These are phyloP conservation scores for Suillus weaverae DNA, from an alignment of 768 basidiomycete genomes.

Conservation along the genomic window DNA sequence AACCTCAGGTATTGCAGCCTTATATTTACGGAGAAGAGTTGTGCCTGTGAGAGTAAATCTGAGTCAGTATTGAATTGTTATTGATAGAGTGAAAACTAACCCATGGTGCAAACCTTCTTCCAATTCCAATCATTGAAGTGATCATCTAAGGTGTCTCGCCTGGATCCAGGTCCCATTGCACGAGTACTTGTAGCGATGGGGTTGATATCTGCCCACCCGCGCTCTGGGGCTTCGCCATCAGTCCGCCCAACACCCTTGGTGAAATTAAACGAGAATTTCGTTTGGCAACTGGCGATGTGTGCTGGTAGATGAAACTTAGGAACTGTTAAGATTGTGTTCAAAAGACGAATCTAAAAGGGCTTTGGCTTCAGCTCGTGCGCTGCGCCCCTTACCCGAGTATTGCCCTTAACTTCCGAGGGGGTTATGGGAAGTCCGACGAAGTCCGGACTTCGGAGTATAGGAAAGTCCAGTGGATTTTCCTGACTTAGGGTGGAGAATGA, in stretches of 20 bases:
- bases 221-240: slow-evolving; percentile 39
- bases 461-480: too few species aligned
- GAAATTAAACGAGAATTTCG: slow-evolving; percentile 30
- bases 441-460: too few species aligned
- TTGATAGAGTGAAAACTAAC: slow-evolving; percentile 16
- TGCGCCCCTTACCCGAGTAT: too few species aligned
- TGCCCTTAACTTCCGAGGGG: too few species aligned
- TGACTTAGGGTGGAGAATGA: too few species aligned
- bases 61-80: not conserved
- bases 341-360: too few species aligned
- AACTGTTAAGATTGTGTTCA: too few species aligned
- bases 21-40: slow-evolving; percentile 4
- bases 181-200: slow-evolving; percentile 27
- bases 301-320: slow-evolving; percentile 39
- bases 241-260: slow-evolving; percentile 26
- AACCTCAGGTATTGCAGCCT: slow-evolving; percentile 2
- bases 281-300: slow-evolving; percentile 30
- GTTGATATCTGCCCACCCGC: slow-evolving; percentile 35
- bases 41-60: not conserved
- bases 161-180: slow-evolving; percentile 35
- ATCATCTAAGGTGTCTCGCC: slow-evolving; percentile 37
- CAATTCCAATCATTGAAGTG: slow-evolving; percentile 33
- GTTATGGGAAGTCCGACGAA: too few species aligned
- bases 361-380: too few species aligned
- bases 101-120: slow-evolving; percentile 27